Conservation (phyloP, 352 stramenopile genomes). For the Phytopythium sindhum region DNA sequence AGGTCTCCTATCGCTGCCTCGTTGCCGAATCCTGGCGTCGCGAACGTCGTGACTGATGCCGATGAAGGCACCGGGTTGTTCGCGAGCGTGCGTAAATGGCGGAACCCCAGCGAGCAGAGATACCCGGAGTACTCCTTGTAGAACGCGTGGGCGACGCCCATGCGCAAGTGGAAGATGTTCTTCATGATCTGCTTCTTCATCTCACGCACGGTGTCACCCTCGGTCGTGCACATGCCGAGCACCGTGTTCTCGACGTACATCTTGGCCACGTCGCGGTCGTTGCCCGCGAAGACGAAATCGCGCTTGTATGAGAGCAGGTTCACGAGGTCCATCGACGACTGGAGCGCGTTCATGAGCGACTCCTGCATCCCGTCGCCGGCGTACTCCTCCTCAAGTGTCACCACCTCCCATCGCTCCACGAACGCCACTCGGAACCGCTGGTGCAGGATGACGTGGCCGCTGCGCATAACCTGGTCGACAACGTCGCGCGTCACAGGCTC, state of each 20-base stretch:
- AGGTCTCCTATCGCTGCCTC: constrained; percentile 8
- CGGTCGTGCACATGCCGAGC: constrained; percentile 56
- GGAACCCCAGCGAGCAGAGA: constrained; percentile 64
- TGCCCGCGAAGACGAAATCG: constrained; percentile 75
- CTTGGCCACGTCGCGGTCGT: constrained; percentile 68
- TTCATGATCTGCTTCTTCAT: constrained; percentile 76
- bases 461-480: constrained; percentile 46
- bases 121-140: constrained; percentile 65
- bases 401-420: constrained; percentile 70
- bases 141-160: constrained; percentile 72
- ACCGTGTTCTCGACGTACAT: constrained; percentile 79
- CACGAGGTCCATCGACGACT: constrained; percentile 82
- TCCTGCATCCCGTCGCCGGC: constrained; percentile 40
- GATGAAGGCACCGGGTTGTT: constrained; percentile 4
- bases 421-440: constrained; percentile 77
- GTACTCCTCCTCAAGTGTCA: constrained; percentile 51
- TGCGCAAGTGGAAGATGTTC: constrained; percentile 60
- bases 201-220: constrained; percentile 50
- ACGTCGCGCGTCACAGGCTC: constrained; percentile 50
- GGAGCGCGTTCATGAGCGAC: constrained; percentile 37
- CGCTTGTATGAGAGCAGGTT: constrained; percentile 86
- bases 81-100: constrained; percentile 41
- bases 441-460: constrained; percentile 59
- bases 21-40: constrained; percentile 3
- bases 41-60: constrained; percentile 15